Evolutionary conservation across 1,139 yeast genomes (phyloP).

Genomic region (Lodderomyces theae): DNA sequence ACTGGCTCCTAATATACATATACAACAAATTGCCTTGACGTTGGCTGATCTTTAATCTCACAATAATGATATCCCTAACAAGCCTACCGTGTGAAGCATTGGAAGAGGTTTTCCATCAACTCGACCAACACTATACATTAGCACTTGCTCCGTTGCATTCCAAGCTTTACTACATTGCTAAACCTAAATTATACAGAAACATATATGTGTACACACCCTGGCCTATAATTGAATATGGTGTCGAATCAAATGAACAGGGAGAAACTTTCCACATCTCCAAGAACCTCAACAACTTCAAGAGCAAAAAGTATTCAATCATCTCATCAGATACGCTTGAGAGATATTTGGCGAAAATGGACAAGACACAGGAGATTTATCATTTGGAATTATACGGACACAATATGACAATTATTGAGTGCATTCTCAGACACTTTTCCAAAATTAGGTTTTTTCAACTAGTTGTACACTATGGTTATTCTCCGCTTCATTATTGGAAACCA

Average conservation of each 20-base stretch:
- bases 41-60: no score
- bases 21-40: no score
- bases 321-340: neutral
- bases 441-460: no score
- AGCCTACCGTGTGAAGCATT: neutral
- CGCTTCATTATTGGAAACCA: neutral
- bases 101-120: neutral
- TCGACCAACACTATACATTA: neutral
- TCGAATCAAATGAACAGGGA: neutral
- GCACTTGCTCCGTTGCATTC: neutral
- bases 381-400: neutral
- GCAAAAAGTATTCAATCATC: neutral
- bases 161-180: neutral
- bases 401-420: neutral
- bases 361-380: neutral
- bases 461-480: neutral
- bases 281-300: neutral
- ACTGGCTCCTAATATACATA: neutral
- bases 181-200: neutral
- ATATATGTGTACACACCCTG: neutral
- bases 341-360: neutral
- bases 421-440: neutral
- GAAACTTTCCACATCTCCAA: neutral
- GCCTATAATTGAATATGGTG: neutral
- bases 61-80: no score